Percentiles rank a stretch among this genome's conserved stretches.
Evolutionary conservation across 768 basidiomycete species (phyloP).

Genomic region (Rhizopogon roseolus): DNA sequence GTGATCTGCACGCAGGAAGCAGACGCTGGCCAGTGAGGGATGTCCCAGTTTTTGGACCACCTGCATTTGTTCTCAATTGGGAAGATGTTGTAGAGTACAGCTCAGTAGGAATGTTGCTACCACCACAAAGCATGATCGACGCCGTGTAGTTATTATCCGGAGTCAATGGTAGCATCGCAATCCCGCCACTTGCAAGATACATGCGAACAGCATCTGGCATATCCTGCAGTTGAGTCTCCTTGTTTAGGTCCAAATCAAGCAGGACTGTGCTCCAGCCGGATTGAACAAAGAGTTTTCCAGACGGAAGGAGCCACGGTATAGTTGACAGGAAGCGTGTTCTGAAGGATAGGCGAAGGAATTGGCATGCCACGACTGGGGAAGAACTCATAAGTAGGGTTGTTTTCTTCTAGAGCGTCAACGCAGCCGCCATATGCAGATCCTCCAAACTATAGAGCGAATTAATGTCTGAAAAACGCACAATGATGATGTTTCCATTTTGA

Average conservation of each 20-base stretch:
- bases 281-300: conserved; percentile 57
- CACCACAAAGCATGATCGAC: conserved; percentile 82
- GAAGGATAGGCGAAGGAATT: conserved; percentile 56
- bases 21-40: conserved; percentile 54
- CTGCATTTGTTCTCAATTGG: conserved; percentile 15
- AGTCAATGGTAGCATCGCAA: conserved; percentile 76
- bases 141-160: conserved; percentile 82
- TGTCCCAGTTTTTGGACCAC: conserved; percentile 50
- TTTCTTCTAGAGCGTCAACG: conserved; percentile 63
- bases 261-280: conserved; percentile 62
- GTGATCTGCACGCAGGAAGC: conserved; percentile 75
- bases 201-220: conserved; percentile 68
- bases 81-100: conserved; percentile 28
- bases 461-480: conserved; percentile 34
- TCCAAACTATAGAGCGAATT: conserved; percentile 39
- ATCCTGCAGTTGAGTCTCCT: conserved; percentile 55
- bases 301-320: conserved; percentile 70
- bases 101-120: conserved; percentile 52
- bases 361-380: conserved; percentile 61
- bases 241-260: conserved; percentile 56
- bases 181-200: conserved; percentile 77
- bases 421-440: conserved; percentile 64
- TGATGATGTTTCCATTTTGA: conserved; percentile 60
- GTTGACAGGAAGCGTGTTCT: conserved; percentile 69
- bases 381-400: conserved; percentile 81